These are phyloP conservation scores for Jamesozyma rosinii DNA, from an alignment of 805 yeast species.

Conservation along the genomic window DNA sequence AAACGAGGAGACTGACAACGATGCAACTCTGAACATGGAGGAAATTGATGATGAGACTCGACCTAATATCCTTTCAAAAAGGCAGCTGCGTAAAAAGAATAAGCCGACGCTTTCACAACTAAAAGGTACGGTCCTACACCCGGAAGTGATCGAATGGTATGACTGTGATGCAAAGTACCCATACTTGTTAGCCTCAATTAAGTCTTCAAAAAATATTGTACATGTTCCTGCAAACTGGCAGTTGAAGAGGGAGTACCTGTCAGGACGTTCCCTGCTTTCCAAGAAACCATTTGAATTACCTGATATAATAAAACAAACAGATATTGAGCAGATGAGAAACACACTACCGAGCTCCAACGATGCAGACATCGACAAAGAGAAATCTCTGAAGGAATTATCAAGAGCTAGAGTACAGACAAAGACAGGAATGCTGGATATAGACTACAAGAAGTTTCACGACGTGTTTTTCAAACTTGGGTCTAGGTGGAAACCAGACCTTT, in stretches of 20 bases:
- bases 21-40: not conserved
- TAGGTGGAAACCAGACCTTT: slow-evolving; percentile 44
- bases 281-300: slow-evolving; percentile 72
- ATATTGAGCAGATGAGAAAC: slow-evolving; percentile 78
- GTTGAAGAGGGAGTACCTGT: slow-evolving; percentile 60
- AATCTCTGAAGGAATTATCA: slow-evolving; percentile 55
- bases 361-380: slow-evolving; percentile 32
- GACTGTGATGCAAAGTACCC: slow-evolving; percentile 86
- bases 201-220: slow-evolving; percentile 54
- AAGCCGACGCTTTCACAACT: slow-evolving; percentile 60
- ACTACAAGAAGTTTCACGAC: slow-evolving; percentile 69
- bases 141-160: slow-evolving; percentile 76
- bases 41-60: slow-evolving; percentile 7
- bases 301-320: slow-evolving; percentile 66
- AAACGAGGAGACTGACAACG: not conserved
- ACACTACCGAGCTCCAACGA: slow-evolving; percentile 27
- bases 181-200: slow-evolving; percentile 49
- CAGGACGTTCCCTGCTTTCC: slow-evolving; percentile 56
- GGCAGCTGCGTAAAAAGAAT: slow-evolving; percentile 42
- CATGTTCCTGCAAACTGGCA: slow-evolving; percentile 85
- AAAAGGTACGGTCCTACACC: slow-evolving; percentile 50
- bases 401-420: slow-evolving; percentile 85
- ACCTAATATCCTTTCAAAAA: slow-evolving; percentile 24
- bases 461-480: slow-evolving; percentile 80
- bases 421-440: slow-evolving; percentile 77